A percentile compares a stretch with the other conserved stretches of the same genome.
These are phyloP conservation scores for Coprinopsis sp. DNA, from an alignment of 768 basidiomycete species.

Conservation along the genomic window DNA sequence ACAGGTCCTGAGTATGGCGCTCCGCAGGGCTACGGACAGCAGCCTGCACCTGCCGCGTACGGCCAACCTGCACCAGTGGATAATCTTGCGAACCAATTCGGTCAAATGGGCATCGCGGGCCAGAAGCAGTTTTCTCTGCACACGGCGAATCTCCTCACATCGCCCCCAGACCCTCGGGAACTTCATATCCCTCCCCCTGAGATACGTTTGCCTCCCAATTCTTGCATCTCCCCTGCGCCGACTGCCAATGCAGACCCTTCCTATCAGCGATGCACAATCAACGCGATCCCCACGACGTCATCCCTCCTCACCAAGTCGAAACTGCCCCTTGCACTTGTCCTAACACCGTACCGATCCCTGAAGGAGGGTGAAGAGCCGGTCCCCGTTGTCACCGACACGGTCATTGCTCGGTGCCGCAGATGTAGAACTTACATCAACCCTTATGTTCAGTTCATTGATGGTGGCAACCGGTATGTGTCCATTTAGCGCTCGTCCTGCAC, in stretches of 20 bases:
- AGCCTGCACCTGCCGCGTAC: conserved; percentile 35
- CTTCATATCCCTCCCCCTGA: conserved; percentile 80
- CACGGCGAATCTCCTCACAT: conserved; percentile 89
- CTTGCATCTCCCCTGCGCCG: conserved; percentile 73
- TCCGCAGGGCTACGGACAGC: conserved; percentile 35
- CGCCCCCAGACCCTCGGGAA: conserved; percentile 87
- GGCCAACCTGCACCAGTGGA: conserved; percentile 56
- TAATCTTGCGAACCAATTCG: conserved; percentile 77
- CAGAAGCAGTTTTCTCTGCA: conserved; percentile 73
- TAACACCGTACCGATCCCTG: conserved; percentile 86
- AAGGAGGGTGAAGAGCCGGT: conserved; percentile 81
- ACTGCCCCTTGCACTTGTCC: conserved; percentile 81
- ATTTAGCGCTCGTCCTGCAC: not conserved
- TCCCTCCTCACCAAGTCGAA: conserved; percentile 86
- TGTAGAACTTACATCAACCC: conserved; percentile 98
- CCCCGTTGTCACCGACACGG: conserved; percentile 87
- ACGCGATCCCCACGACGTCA: conserved; percentile 88
- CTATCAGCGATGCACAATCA: conserved; percentile 88
- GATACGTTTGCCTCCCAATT: conserved; percentile 82
- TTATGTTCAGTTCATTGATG: conserved; percentile 96
- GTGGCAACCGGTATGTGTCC: conserved; percentile 74
- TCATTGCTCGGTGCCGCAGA: conserved; percentile 92
- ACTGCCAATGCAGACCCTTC: conserved; percentile 82
- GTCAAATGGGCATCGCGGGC: conserved; percentile 81
- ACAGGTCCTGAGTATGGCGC: conserved; percentile 46